Percentiles rank a stretch among this genome's conserved stretches.
phyloP scores from a whole-genome alignment of 441 rosid species.

The Theobroma grandiflorum region DNA sequence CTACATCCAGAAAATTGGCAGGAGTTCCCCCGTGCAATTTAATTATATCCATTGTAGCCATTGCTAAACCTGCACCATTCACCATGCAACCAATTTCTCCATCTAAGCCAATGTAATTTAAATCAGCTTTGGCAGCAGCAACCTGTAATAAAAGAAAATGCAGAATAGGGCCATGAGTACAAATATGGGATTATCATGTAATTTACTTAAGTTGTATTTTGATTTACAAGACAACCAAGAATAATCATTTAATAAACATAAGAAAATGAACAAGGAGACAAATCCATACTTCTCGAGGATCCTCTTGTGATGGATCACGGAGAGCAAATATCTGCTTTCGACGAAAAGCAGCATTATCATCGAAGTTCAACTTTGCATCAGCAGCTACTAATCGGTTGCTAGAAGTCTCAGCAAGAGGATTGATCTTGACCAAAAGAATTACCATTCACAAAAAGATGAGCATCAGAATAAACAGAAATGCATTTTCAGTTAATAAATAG shows the following conservation, averaged over 20 bases:
- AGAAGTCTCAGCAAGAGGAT: slow-evolving; percentile 96
- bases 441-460: slow-evolving; percentile 25
- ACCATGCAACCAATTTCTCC: slow-evolving; percentile 99
- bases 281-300: slow-evolving; percentile 89
- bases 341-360: slow-evolving; percentile 95
- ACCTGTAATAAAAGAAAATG: slow-evolving; percentile 57
- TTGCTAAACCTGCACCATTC: slow-evolving; percentile 98
- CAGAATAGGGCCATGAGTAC: not conserved
- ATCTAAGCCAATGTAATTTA: slow-evolving; percentile 95
- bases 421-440: slow-evolving; percentile 67
- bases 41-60: slow-evolving; percentile 99
- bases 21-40: slow-evolving; percentile 99
- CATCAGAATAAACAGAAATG: not conserved
- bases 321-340: slow-evolving; percentile 81
- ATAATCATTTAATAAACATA: not conserved
- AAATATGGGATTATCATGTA: not conserved
- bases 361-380: slow-evolving; percentile 98
- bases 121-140: slow-evolving; percentile 93
- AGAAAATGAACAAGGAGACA: slow-evolving; percentile 20
- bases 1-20: slow-evolving; percentile 97
- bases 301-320: slow-evolving; percentile 96
- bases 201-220: not conserved
- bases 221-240: not conserved
- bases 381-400: slow-evolving; percentile 91
- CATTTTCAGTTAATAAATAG: not conserved